phyloP scores from a whole-genome alignment of 1,139 yeast species.

The Diutina sp. region DNA sequence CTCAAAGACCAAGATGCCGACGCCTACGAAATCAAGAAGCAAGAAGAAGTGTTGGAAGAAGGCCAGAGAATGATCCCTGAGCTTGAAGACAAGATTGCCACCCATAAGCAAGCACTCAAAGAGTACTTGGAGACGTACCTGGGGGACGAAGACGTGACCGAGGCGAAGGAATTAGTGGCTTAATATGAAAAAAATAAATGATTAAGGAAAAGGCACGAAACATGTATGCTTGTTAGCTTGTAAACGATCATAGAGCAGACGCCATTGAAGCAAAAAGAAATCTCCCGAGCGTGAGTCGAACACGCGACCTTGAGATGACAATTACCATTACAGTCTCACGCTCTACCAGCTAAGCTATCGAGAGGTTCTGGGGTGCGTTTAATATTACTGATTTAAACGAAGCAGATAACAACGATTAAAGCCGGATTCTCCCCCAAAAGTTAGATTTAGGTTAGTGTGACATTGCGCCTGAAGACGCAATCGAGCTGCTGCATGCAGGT shows the following conservation, averaged over 20 bases:
- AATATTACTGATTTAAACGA: too few species aligned
- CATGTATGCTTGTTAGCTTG: too few species aligned
- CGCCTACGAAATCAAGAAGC: constrained; percentile 60
- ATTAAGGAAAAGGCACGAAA: not conserved
- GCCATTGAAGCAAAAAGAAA: not conserved
- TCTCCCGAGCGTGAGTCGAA: not conserved
- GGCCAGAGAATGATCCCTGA: constrained; percentile 59
- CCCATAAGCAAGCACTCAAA: constrained; percentile 35
- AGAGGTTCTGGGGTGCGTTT: not conserved
- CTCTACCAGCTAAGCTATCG: not conserved
- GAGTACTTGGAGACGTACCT: constrained; percentile 21
- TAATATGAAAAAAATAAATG: too few species aligned
- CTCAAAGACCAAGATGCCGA: constrained; percentile 38
- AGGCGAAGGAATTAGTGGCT: constrained; percentile 13
- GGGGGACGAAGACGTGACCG: constrained; percentile 37
- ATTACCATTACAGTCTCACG: not conserved
- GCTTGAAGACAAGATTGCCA: constrained; percentile 36
- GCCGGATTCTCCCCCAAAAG: too few species aligned
- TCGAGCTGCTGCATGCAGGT: too few species aligned
- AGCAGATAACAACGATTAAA: too few species aligned
- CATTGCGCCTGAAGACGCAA: too few species aligned
- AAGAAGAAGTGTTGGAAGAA: constrained; percentile 51
- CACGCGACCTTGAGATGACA: not conserved
- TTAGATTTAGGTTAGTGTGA: not conserved
- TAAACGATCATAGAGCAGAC: too few species aligned